Evolutionary conservation across 495 filamentous ascomycete genomes (phyloP).

Genomic region (Aspergillus homomorphus): DNA sequence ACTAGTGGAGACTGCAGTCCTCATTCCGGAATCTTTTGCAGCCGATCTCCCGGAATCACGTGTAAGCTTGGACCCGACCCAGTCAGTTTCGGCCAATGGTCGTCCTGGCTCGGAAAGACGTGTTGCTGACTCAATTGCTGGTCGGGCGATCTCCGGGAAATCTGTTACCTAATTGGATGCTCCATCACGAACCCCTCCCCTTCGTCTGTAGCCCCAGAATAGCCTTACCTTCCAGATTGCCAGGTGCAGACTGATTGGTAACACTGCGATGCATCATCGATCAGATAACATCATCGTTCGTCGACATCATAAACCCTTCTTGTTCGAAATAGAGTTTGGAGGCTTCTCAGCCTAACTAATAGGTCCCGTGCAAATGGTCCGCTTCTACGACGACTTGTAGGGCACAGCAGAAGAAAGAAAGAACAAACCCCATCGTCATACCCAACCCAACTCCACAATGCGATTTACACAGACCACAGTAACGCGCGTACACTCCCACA

Average conservation of each 20-base stretch:
- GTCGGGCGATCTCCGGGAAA: background rate
- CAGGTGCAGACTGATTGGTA: background rate
- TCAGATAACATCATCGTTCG: background rate
- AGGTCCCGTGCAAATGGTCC: too few species aligned
- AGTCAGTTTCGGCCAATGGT: background rate
- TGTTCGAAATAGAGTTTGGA: background rate
- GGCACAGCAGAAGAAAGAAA: background rate
- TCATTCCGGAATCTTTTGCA: background rate
- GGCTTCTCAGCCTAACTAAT: background rate
- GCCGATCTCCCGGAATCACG: conserved; percentile 15
- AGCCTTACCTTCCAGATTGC: background rate
- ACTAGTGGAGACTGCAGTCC: background rate
- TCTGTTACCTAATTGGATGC: background rate
- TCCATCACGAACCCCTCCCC: background rate
- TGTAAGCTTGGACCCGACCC: background rate
- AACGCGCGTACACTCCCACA: background rate
- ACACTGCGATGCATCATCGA: background rate
- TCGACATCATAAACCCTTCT: background rate
- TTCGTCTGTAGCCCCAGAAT: background rate
- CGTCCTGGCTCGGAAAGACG: background rate
- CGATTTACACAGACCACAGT: background rate
- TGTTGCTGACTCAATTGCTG: background rate
- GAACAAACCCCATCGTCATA: background rate
- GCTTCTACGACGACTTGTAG: background rate
- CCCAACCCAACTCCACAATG: background rate